These are phyloP conservation scores for Porcisia hertigi DNA, from an alignment of 208 protist genomes.

Conservation along the genomic window DNA sequence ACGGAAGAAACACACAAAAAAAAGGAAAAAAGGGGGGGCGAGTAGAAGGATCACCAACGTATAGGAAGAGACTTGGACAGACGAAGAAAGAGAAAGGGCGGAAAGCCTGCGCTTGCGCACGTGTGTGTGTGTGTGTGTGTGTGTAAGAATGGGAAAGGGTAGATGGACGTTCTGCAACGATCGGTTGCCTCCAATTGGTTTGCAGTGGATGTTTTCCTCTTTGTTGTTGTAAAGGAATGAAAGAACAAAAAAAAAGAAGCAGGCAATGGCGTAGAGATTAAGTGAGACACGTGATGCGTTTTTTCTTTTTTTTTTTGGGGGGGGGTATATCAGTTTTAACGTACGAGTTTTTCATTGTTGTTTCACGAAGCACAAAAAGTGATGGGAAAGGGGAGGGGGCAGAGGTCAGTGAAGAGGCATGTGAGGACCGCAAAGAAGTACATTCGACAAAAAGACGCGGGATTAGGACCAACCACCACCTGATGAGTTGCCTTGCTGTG, in stretches of 20 bases:
- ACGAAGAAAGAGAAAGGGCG: background rate
- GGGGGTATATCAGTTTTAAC: background rate
- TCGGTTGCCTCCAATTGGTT: background rate
- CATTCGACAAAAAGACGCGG: background rate
- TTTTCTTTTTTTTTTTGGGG: background rate
- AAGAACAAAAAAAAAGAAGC: background rate
- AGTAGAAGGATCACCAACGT: background rate
- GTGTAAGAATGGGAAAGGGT: background rate
- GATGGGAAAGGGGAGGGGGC: background rate
- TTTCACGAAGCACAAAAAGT: background rate
- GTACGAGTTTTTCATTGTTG: background rate
- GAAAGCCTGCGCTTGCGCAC: background rate
- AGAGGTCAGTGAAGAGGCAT: background rate
- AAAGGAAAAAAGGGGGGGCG: constrained; percentile 4
- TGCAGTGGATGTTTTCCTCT: background rate
- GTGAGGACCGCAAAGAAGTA: background rate
- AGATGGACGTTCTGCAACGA: background rate
- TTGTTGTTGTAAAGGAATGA: background rate
- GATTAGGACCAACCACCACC: background rate
- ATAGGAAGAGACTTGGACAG: background rate
- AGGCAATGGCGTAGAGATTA: background rate
- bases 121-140: background rate
- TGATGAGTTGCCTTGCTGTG: background rate
- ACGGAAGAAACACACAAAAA: constrained; percentile 17
- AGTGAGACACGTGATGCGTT: background rate